Percentiles rank a stretch among this genome's conserved stretches.
These are phyloP conservation scores for Sindora glabra DNA, from an alignment of 306 rosid genomes.

Conservation along the genomic window DNA sequence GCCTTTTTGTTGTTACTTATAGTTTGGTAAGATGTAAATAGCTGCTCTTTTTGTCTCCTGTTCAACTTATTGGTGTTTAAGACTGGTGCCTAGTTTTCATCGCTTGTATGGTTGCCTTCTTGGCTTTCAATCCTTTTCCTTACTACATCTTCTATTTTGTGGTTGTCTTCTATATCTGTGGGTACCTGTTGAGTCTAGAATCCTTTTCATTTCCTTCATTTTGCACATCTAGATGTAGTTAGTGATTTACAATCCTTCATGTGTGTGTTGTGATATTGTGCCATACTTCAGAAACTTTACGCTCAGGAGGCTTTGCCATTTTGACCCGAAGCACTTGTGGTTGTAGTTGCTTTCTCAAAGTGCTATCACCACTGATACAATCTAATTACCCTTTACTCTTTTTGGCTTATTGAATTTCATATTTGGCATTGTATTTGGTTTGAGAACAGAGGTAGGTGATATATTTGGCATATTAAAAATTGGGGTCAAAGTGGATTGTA, in stretches of 20 bases:
- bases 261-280: conserved; percentile 8
- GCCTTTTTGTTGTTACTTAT: conserved; percentile 37
- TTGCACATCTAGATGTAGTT: not conserved
- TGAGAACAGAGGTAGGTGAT: conserved; percentile 31
- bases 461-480: conserved; percentile 14
- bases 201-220: conserved; percentile 9
- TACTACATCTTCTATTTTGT: conserved; percentile 15
- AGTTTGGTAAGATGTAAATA: conserved; percentile 61
- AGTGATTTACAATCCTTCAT: not conserved
- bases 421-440: conserved; percentile 16
- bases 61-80: conserved; percentile 22
- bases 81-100: conserved; percentile 21
- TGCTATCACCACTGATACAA: conserved; percentile 3
- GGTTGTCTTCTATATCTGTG: conserved; percentile 14
- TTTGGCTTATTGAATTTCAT: conserved; percentile 12
- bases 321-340: conserved; percentile 5
- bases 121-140: conserved; percentile 20
- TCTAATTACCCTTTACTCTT: conserved; percentile 1
- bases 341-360: conserved; percentile 3
- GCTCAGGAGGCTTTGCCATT: conserved; percentile 1
- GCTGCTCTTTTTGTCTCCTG: conserved; percentile 47
- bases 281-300: conserved; percentile 3
- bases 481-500: conserved; percentile 15
- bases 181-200: conserved; percentile 6
- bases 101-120: conserved; percentile 20